Percentiles rank a stretch among this genome's conserved stretches.
phyloP scores from a whole-genome alignment of 2,329 filamentous ascomycete species.

The Fusarium chlamydosporum region DNA sequence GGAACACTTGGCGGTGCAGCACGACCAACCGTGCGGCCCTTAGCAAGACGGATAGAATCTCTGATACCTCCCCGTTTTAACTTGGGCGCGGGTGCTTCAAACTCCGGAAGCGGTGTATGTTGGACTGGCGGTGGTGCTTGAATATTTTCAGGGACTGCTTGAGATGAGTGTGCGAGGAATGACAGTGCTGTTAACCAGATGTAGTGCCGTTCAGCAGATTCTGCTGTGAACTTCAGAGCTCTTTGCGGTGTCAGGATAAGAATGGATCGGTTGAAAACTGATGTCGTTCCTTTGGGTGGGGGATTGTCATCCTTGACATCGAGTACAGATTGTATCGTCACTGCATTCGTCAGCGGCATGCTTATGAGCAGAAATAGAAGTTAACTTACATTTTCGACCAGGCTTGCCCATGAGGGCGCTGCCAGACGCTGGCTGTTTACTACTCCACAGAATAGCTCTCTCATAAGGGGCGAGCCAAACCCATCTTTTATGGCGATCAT shows the following conservation, averaged over 20 bases:
- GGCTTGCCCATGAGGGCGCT: constrained; percentile 92
- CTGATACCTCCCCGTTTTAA: constrained; percentile 73
- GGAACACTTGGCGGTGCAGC: constrained; percentile 69
- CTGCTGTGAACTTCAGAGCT: constrained; percentile 94
- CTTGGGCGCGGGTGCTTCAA: constrained; percentile 64
- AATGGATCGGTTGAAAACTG: constrained; percentile 91
- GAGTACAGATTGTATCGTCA: constrained; percentile 94
- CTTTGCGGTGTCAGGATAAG: constrained; percentile 93
- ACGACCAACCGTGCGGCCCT: constrained; percentile 68
- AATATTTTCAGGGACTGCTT: constrained; percentile 82
- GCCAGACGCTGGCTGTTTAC: constrained; percentile 92
- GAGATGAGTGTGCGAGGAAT: constrained; percentile 91
- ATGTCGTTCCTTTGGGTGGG: constrained; percentile 76
- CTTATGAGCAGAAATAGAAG: constrained; percentile 21
- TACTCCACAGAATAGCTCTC: constrained; percentile 96
- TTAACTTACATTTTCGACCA: constrained; percentile 87
- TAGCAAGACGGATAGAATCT: constrained; percentile 91
- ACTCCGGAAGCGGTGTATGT: constrained; percentile 63
- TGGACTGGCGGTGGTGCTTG: constrained; percentile 63
- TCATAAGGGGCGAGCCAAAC: constrained; percentile 99
- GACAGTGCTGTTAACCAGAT: constrained; percentile 95
- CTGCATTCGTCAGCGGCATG: constrained; percentile 64
- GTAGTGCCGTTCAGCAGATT: constrained; percentile 87
- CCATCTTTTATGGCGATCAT: constrained; percentile 93
- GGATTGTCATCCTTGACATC: constrained; percentile 97